Evolutionary conservation across 2,329 filamentous ascomycete genomes (phyloP).

Genomic region (Sodiomyces alkalinus): DNA sequence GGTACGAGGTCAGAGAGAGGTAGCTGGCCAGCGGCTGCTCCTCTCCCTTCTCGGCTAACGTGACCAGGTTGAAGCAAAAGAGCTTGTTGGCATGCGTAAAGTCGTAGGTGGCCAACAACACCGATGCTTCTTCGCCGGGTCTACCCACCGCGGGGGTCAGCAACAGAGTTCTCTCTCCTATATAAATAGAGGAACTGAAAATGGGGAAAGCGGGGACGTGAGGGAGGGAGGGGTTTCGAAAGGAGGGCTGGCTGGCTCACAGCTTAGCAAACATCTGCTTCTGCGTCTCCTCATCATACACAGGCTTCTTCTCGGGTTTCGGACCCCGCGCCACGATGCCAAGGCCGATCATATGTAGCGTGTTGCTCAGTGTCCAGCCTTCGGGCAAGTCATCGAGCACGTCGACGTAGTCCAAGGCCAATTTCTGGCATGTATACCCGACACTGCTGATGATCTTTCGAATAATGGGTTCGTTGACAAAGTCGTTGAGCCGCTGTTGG

Average conservation of each 20-base stretch:
- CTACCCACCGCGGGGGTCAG: constrained; percentile 27
- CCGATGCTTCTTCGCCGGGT: constrained; percentile 62
- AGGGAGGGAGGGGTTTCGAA: too few relatives aligned
- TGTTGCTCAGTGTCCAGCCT: constrained; percentile 71
- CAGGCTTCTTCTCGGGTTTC: constrained; percentile 42
- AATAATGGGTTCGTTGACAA: constrained; percentile 83
- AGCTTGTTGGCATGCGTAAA: constrained; percentile 91
- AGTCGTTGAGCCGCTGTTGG: constrained; percentile 78
- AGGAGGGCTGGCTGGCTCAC: too few relatives aligned
- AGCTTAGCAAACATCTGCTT: constrained; percentile 68
- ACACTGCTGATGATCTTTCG: constrained; percentile 66
- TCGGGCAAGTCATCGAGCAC: constrained; percentile 84
- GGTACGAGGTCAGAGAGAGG: constrained; percentile 79
- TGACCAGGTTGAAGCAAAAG: constrained; percentile 76
- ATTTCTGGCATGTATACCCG: constrained; percentile 50
- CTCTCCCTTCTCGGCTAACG: constrained; percentile 44
- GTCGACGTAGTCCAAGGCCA: constrained; percentile 65
- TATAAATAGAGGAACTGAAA: neutral
- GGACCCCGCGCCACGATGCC: constrained; percentile 57
- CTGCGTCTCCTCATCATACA: constrained; percentile 61
- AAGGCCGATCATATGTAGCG: constrained; percentile 72
- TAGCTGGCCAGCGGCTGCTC: constrained; percentile 69
- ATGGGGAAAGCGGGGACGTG: too few relatives aligned
- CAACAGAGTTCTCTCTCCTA: neutral
- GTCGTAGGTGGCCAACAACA: constrained; percentile 79